Evolutionary conservation across 805 yeast genomes (phyloP).

Genomic region (Saccharomycopsis guyanensis): DNA sequence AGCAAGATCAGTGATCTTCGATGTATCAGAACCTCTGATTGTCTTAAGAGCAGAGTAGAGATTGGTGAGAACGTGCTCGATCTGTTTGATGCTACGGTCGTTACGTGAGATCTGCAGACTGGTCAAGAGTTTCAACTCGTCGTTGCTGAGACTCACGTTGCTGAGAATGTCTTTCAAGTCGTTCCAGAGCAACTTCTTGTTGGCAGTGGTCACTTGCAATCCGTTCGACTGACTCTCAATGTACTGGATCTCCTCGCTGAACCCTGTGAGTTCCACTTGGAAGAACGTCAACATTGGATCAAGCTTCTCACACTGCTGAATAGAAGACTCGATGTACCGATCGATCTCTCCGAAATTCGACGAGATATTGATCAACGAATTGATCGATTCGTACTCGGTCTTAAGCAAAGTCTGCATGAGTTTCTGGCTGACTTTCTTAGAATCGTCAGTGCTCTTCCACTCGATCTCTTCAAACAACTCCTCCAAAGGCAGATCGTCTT

Average conservation of each 20-base stretch:
- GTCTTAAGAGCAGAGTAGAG: conserved; percentile 61
- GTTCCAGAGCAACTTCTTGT: conserved; percentile 66
- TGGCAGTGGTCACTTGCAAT: conserved; percentile 73
- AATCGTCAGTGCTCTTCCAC: conserved; percentile 66
- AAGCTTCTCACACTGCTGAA: conserved; percentile 46
- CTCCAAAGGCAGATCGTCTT: conserved; percentile 33
- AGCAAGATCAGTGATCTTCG: conserved; percentile 36
- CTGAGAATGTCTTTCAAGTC: conserved; percentile 62
- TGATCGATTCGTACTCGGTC: conserved; percentile 56
- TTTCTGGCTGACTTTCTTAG: conserved; percentile 48
- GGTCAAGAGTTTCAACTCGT: conserved; percentile 41
- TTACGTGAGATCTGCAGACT: conserved; percentile 43
- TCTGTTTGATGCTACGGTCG: conserved; percentile 31
- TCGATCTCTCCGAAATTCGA: conserved; percentile 36
- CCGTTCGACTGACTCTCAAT: conserved; percentile 76
- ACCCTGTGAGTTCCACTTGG: conserved; percentile 52
- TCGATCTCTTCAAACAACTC: conserved; percentile 71
- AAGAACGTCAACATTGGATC: conserved; percentile 48
- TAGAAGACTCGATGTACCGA: conserved; percentile 36
- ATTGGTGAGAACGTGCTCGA: conserved; percentile 50
- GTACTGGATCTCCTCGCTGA: conserved; percentile 59
- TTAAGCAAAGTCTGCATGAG: conserved; percentile 51
- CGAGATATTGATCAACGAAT: conserved; percentile 44
- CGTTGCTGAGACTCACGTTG: conserved; percentile 60
- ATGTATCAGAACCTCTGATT: conserved; percentile 44